Evolutionary conservation across 2,329 filamentous ascomycete genomes (phyloP), one percentile per base, ranked within the genome.

Genomic region (Fragosphaeria purpurea): DNA sequence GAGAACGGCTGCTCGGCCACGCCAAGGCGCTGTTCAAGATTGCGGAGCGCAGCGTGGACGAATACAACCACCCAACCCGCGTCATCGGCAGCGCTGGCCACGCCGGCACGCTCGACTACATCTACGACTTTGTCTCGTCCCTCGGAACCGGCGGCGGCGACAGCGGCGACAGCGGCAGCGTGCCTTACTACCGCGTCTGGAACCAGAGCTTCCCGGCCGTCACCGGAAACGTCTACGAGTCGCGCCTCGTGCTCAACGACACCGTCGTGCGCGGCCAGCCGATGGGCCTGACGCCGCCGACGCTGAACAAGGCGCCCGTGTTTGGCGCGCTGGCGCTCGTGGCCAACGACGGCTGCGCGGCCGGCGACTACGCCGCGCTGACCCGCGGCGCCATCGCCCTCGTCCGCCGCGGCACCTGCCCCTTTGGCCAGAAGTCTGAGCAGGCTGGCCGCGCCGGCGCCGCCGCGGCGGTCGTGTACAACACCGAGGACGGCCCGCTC

Each of bases 391-490:
- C 79, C 52, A 82, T 93, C 53, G 86, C 83, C 8, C 71, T 93
- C 39, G 75, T 93, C 56, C 71, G 74, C 34, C 81, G 87, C 50
- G 87, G 87, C 48, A 72, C 67, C 1, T 93, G 87, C 61, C 58
- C 79, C 7, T 93, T 91, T 58, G 85, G 82, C 9, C 66, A 73
- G 53, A 93, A 93, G 69, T 83, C 83, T 1, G 74, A 74, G 48
- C 68, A 77, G 11, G 86, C 87, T 6, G 83, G 82, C 41, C 73
- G 70, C 46, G 84, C 84, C 1, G 85, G 86, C 22, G 87, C 87
- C 5, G 65, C 79, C 4, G 86, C 82, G 2, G 84, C 82, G 1
- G 67, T 93, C 11, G 73, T 93, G 46, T 90, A 86, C 68, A 88
- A 91, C 70, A 84, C 82, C 57, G 79, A 80, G 46, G 67, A 74